Evolutionary conservation across 2,329 filamentous ascomycete species (phyloP).

Genomic region (Aspergillus felis): DNA sequence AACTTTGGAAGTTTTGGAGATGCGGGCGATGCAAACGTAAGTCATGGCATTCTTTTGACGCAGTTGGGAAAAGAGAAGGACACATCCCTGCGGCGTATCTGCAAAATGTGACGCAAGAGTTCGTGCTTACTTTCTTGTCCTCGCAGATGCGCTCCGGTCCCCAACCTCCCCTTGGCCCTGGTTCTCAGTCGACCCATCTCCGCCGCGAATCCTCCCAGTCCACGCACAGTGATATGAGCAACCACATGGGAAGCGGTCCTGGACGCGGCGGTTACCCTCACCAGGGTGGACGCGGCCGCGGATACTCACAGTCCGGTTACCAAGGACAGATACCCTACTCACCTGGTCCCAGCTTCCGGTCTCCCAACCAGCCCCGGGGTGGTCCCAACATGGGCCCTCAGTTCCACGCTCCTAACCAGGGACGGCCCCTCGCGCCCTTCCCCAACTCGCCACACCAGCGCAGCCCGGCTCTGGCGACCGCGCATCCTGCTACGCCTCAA

Average conservation of each 20-base stretch:
- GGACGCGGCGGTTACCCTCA: constrained; percentile 53
- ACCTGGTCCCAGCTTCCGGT: constrained; percentile 51
- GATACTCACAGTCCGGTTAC: constrained; percentile 51
- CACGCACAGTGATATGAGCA: constrained; percentile 68
- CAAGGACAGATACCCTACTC: constrained; percentile 53
- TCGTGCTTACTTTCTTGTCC: constrained; percentile 10
- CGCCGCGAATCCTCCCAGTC: constrained; percentile 86
- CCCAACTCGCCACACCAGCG: constrained; percentile 65
- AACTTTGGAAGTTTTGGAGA: constrained; percentile 82
- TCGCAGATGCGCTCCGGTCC: constrained; percentile 64
- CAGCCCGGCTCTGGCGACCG: constrained; percentile 63
- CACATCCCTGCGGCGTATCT: background rate
- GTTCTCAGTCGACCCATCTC: constrained; percentile 68
- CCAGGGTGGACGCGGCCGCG: constrained; percentile 55
- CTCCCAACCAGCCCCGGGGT: constrained; percentile 49
- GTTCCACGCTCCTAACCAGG: constrained; percentile 45
- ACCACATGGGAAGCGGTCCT: constrained; percentile 49
- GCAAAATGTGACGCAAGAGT: background rate
- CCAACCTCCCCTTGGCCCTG: constrained; percentile 58
- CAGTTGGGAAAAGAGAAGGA: background rate
- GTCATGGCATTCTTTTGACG: constrained; percentile 26
- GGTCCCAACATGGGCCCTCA: constrained; percentile 51
- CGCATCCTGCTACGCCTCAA: constrained; percentile 66
- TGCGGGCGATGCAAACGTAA: constrained; percentile 61
- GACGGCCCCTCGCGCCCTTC: constrained; percentile 44